Evolutionary conservation across 768 basidiomycete species (phyloP).

Genomic region (Kwoniella mangroviensis): DNA sequence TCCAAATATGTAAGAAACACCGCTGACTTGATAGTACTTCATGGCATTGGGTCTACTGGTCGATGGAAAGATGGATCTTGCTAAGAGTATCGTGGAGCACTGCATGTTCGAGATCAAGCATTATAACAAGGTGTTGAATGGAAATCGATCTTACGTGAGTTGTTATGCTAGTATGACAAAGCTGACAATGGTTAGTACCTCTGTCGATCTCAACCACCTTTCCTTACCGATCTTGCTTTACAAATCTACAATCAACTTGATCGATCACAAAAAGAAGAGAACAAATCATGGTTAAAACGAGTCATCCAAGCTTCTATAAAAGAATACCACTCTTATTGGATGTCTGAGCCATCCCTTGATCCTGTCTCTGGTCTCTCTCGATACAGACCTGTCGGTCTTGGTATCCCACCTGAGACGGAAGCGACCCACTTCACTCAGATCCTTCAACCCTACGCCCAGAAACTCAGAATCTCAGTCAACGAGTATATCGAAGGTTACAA

Average conservation of each 20-base stretch:
- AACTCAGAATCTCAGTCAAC: constrained; percentile 87
- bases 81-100: constrained; percentile 97
- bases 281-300: constrained; percentile 88
- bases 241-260: constrained; percentile 98
- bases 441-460: constrained; percentile 89
- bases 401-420: constrained; percentile 98
- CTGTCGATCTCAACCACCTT: constrained; percentile 93
- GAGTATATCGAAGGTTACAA: constrained; percentile 98
- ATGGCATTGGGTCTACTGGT: constrained; percentile 79
- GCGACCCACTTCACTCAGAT: constrained; percentile 98
- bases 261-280: constrained; percentile 74
- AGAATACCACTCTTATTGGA: constrained; percentile 98
- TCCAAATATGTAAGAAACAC: neutral
- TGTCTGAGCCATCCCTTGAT: constrained; percentile 91
- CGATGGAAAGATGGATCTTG: constrained; percentile 90
- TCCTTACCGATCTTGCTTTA: constrained; percentile 97
- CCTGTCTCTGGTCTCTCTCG: constrained; percentile 91
- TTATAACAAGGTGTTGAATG: constrained; percentile 88
- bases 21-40: constrained; percentile 47
- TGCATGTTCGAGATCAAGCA: constrained; percentile 99
- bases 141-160: constrained; percentile 74
- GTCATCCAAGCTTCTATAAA: constrained; percentile 98
- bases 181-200: constrained; percentile 66
- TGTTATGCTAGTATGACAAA: neutral
- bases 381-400: constrained; percentile 88